These are phyloP conservation scores for Bipolaris bicolor DNA, from an alignment of 2,329 filamentous ascomycete genomes.

Conservation along the genomic window DNA sequence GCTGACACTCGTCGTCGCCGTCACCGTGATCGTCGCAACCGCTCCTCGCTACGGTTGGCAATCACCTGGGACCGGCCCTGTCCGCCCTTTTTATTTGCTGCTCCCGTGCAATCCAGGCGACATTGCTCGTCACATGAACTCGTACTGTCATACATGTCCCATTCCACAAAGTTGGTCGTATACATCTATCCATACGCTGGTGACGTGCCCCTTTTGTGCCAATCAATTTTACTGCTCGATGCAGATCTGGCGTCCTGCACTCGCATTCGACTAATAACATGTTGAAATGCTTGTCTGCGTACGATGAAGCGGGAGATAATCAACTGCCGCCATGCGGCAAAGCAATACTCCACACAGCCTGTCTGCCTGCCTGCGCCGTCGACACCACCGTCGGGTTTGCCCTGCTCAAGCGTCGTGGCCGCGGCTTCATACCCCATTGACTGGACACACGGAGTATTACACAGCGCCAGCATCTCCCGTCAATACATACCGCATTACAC, in stretches of 20 bases:
- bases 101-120: slow-evolving; percentile 20
- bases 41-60: slow-evolving; percentile 16
- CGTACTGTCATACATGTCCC: slow-evolving; percentile 11
- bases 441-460: slow-evolving; percentile 15
- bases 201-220: slow-evolving; percentile 22
- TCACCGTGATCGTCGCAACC: slow-evolving; percentile 37
- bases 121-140: slow-evolving; percentile 30
- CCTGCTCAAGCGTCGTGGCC: slow-evolving; percentile 18
- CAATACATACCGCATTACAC: slow-evolving; percentile 28
- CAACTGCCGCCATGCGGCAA: slow-evolving; percentile 22
- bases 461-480: slow-evolving; percentile 22
- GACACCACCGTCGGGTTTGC: slow-evolving; percentile 15
- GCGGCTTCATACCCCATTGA: slow-evolving; percentile 21
- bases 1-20: slow-evolving; percentile 31
- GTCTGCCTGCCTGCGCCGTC: slow-evolving; percentile 12
- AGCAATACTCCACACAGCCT: slow-evolving; percentile 7
- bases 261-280: slow-evolving; percentile 12
- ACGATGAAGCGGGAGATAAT: slow-evolving; percentile 6
- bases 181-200: slow-evolving; percentile 9
- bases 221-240: slow-evolving; percentile 13
- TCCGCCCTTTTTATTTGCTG: slow-evolving; percentile 36
- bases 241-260: slow-evolving; percentile 24
- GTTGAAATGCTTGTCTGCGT: slow-evolving; percentile 7
- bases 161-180: slow-evolving; percentile 12
- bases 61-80: slow-evolving; percentile 32